These are phyloP conservation scores for Puccinia horiana DNA, from an alignment of 1,284 basidiomycete genomes.

Conservation along the genomic window DNA sequence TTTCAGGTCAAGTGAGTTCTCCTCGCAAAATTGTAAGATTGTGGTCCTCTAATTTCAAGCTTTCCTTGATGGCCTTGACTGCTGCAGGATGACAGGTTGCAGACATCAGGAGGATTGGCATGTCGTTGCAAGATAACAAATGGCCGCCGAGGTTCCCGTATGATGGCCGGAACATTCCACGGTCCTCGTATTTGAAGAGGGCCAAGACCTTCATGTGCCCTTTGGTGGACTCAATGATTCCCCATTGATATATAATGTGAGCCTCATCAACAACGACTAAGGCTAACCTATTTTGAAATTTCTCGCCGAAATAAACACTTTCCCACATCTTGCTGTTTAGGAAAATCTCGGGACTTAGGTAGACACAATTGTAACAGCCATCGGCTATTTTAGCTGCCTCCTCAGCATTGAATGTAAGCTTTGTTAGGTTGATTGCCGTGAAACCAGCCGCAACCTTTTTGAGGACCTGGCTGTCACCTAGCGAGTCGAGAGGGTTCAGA, in stretches of 20 bases:
- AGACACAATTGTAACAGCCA: background rate
- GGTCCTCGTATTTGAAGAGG: background rate
- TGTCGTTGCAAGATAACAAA: background rate
- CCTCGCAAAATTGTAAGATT: background rate
- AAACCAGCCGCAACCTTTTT: background rate
- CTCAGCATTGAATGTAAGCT: background rate
- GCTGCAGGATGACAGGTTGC: background rate
- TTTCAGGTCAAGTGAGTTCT: background rate
- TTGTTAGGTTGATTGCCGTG: conserved; percentile 3
- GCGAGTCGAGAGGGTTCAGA: conserved; percentile 1
- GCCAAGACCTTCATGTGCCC: background rate
- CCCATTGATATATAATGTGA: too few species aligned
- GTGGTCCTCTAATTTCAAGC: background rate
- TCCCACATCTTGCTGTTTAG: background rate
- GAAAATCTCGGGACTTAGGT: conserved; percentile 18
- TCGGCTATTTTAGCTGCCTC: background rate
- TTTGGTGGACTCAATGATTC: background rate
- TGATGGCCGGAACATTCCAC: background rate
- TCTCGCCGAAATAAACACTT: background rate
- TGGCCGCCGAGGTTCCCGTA: background rate
- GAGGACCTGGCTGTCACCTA: conserved; percentile 6
- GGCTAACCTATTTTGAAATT: background rate
- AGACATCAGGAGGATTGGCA: conserved; percentile 3
- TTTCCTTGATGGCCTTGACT: background rate
- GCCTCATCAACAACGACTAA: too few species aligned